Conservation (phyloP, 2,329 filamentous ascomycete species). For the Fusarium sp. region DNA sequence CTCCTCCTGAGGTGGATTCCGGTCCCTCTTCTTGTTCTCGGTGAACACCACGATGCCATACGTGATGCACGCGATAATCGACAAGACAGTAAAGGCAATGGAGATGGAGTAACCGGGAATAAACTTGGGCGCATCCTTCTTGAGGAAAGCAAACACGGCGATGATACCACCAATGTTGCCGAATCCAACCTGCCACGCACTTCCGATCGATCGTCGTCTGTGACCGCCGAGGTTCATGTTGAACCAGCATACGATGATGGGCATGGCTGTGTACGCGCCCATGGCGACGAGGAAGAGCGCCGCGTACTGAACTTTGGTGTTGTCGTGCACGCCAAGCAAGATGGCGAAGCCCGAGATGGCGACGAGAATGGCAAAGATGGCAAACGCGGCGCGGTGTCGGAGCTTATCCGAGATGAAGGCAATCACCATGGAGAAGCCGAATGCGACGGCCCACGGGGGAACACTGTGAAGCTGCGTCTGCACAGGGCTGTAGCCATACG, state of each 20-base stretch:
- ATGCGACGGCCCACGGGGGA: slow-evolving; percentile 75
- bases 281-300: slow-evolving; percentile 85
- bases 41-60: slow-evolving; percentile 70
- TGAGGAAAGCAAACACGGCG: slow-evolving; percentile 76
- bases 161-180: slow-evolving; percentile 86
- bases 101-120: slow-evolving; percentile 81
- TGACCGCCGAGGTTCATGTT: slow-evolving; percentile 84
- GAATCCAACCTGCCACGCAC: slow-evolving; percentile 82
- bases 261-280: slow-evolving; percentile 89
- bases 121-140: slow-evolving; percentile 76
- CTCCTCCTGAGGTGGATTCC: slow-evolving; percentile 52
- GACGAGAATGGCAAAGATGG: slow-evolving; percentile 75
- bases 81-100: slow-evolving; percentile 78
- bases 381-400: slow-evolving; percentile 80
- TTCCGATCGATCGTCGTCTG: slow-evolving; percentile 76
- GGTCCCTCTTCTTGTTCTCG: slow-evolving; percentile 72
- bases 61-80: slow-evolving; percentile 67
- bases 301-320: slow-evolving; percentile 76
- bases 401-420: slow-evolving; percentile 79
- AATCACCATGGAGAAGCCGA: slow-evolving; percentile 81
- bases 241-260: slow-evolving; percentile 86
- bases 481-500: slow-evolving; percentile 72
- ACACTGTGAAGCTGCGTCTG: slow-evolving; percentile 69
- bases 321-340: slow-evolving; percentile 77
- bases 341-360: slow-evolving; percentile 81